phyloP scores from a whole-genome alignment of 2,329 filamentous ascomycete genomes.

The Phyllosticta citrichinensis region DNA sequence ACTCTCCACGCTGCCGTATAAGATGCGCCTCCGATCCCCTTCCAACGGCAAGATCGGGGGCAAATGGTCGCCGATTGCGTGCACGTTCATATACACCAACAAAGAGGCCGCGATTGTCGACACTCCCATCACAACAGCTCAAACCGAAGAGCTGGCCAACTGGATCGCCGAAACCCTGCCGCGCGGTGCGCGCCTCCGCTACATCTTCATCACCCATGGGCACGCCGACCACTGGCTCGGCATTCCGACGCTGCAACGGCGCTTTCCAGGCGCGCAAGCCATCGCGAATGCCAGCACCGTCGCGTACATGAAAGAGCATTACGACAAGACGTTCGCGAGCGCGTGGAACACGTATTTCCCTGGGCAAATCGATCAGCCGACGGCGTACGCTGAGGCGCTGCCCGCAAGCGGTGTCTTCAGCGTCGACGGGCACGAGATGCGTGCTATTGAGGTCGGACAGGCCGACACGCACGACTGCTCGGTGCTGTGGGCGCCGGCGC shows the following conservation, averaged over 20 bases:
- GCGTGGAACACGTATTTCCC: not conserved
- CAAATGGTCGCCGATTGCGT: conserved; percentile 4
- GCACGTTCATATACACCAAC: conserved; percentile 22
- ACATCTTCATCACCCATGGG: conserved; percentile 35
- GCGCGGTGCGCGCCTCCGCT: conserved; percentile 19
- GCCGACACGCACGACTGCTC: conserved; percentile 20
- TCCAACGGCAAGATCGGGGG: not conserved
- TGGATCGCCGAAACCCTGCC: conserved; percentile 25
- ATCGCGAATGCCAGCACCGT: conserved; percentile 18
- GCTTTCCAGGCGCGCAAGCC: conserved; percentile 20
- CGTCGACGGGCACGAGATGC: conserved; percentile 14
- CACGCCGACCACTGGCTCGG: conserved; percentile 35
- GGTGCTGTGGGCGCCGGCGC: conserved; percentile 25
- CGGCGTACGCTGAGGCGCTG: not conserved
- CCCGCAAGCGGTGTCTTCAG: conserved; percentile 15
- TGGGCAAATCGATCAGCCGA: not conserved
- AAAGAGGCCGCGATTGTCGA: conserved; percentile 30
- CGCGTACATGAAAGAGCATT: conserved; percentile 17
- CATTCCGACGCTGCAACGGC: conserved; percentile 18
- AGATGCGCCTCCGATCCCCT: conserved; percentile 1
- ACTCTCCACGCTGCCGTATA: conserved; percentile 3
- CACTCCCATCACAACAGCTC: conserved; percentile 22
- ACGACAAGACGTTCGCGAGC: conserved; percentile 5
- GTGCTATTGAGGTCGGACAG: conserved; percentile 17
- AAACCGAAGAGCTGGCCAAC: conserved; percentile 22